Evolutionary conservation across 176 grass and related monocot genomes (phyloP), one percentile per base, ranked within the genome.

Genomic region (maize (Zea mays)): DNA sequence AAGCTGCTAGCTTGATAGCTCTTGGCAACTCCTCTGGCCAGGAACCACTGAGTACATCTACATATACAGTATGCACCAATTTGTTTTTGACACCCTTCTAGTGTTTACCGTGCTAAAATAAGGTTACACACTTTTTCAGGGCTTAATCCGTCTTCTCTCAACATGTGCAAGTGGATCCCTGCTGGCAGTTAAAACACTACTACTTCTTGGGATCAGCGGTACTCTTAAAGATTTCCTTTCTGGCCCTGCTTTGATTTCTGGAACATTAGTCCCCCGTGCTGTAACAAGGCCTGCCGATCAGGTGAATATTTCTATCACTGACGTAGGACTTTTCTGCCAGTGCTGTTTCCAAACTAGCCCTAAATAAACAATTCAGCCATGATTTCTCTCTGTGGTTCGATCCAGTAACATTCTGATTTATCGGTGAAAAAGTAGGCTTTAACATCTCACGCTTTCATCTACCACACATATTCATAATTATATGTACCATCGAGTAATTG

Each of bases 221-320:
- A 97, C 91, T 61, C 85, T 97, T 64, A 97, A 93, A 83, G 94
- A 97, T 33, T 91, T 97, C 49, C 90, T 97, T 69, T 91, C 83
- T 43, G 86, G 88, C 34, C 90, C 94, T 60, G 79, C 82, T 37
- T 81, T 97, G 69, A 78, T 93, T 84, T 20, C 91, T 46, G 91
- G 94, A 76, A 8, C 86, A 68, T 85, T 82, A 33, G 85, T 90
- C 16, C 82, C 86, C 10, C 89, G 91, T 82, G 88, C 91, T 75
- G 61, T 93, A 63, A 89, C 91, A 13, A 91, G 91, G 79, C 94
- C 94, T 75, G 78, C 89, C 5, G 94, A 93, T 68, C 94, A 97
- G 88, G 94, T 97, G 20, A 33, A 19, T 77, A 73, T 17, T 44
- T 47, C 2, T 63, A 62, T 46, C 14, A 8, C 40, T 46, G 40